Evolutionary conservation across 805 yeast genomes (phyloP), one percentile per base, ranked within the genome.

Genomic region (Kazachstania taianensis): DNA sequence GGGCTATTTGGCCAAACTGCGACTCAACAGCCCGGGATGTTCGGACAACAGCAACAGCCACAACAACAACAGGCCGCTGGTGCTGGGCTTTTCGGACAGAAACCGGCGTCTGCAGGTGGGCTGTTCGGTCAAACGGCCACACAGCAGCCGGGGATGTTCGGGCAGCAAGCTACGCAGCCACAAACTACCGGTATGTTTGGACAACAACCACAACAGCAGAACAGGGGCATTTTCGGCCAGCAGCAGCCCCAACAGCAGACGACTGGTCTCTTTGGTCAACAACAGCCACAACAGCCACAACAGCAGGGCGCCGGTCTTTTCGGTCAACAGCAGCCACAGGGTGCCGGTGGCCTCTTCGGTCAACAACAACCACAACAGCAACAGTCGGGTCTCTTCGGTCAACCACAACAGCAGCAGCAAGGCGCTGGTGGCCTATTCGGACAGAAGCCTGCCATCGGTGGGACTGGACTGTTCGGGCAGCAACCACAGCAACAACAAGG

Each of bases 351-450:
- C n/a, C 16, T 36, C 4, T 35, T 38, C 24, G 43, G 39, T 7
- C 29, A 22, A 12, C 54, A n/a, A 41, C 43, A 19, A 24, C 23
- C 32, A 9, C 15, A 30, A 30, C 40, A 28, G 32, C 39, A 20
- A 29, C 30, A 17, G 17, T 49, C 63, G 18, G 61, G 65, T 2
- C 38, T 57, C 5, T 62, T 63, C 36, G 67, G 66, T 8, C 29
- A 35, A 53, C 47, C 14, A 12, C 44, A 34, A 34, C 35, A 19
- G 17, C 32, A 10, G 24, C 28, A 46, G 38, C 36, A 43, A 44
- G 26, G 32, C 22, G 39, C 37, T 19, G 57, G 51, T 17, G 59
- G 66, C 1, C 44, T 64, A 14, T 66, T 72, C 58, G 75, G 62
- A 14, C 62, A 59, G 33, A 44, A 42, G 36, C 29, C 29, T 3